Evolutionary conservation across 192 early-diverging fungal genomes (phyloP), one percentile per base, ranked within the genome.

Genomic region (Jimgerdemannia lactiflua): DNA sequence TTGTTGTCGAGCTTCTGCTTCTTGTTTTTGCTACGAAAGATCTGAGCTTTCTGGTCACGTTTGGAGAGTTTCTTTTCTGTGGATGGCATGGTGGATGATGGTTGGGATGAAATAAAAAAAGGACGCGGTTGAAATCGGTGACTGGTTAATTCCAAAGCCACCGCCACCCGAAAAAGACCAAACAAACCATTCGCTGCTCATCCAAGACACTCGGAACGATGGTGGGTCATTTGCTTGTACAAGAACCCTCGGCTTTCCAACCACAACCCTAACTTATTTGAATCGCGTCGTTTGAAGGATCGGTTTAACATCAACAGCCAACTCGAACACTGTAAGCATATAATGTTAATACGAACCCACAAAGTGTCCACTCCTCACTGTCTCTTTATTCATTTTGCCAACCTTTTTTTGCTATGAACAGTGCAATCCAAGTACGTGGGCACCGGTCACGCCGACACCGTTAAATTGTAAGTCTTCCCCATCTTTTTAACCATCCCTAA

Each of bases 401-500:
- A 18, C 64, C 65, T 10, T 40, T 70, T 67, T 71, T n/a, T n/a
- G n/a, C n/a, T n/a, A n/a, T n/a, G n/a, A n/a, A n/a, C n/a, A 92
- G 91, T 94, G 44, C 94, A 95, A 84, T 93, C 92, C 39, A 94
- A 94, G 83, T 92, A 94, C 74, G 91, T 94, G 29, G 95, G 95
- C 70, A 97, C 94, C 19, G 95, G 95, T 71, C 93, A 97, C 75
- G 94, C 95, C 20, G 95, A 97, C 73, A 97, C 95, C 54, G 93
- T 89, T 70, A 94, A 94, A 86, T 91, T 88, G 95, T 95, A 91
- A 87, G 83, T 76, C 14, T 3, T 54, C 11, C 64, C 18, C 20
- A 39, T 17, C 65, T 3, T 18, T 10, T 17, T 19, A 3, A 63
- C n/a, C n/a, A n/a, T n/a, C n/a, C n/a, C n/a, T n/a, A n/a, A n/a